phyloP scores from a whole-genome alignment of 2,329 filamentous ascomycete genomes.

The Hypoxylon sp. region DNA sequence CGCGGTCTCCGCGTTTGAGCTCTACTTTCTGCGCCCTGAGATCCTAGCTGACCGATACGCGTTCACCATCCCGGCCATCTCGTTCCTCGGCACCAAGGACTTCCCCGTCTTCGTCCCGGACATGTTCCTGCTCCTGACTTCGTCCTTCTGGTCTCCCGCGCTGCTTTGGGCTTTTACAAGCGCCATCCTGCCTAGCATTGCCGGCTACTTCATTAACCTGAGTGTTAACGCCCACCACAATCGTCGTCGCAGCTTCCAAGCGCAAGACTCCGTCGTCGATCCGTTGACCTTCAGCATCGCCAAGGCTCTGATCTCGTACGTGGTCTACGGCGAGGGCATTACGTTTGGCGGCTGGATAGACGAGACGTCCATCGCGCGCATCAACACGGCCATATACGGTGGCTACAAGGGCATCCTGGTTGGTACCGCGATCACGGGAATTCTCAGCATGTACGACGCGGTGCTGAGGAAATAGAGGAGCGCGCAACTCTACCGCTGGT shows the following conservation, averaged over 20 bases:
- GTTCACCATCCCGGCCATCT: slow-evolving; percentile 76
- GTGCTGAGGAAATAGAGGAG: slow-evolving; percentile 73
- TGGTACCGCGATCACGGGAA: slow-evolving; percentile 74
- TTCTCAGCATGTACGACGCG: slow-evolving; percentile 82
- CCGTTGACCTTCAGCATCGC: slow-evolving; percentile 90
- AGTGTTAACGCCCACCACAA: slow-evolving; percentile 63
- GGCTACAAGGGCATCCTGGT: slow-evolving; percentile 78
- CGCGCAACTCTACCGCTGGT: not conserved
- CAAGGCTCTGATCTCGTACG: slow-evolving; percentile 85
- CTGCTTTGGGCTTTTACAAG: slow-evolving; percentile 82
- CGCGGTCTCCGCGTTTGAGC: slow-evolving; percentile 76
- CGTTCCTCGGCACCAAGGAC: slow-evolving; percentile 67
- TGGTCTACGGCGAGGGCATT: slow-evolving; percentile 79
- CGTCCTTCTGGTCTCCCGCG: slow-evolving; percentile 86
- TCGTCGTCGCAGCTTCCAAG: slow-evolving; percentile 57
- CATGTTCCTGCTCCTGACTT: slow-evolving; percentile 80
- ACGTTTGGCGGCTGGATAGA: slow-evolving; percentile 73
- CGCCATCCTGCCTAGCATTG: slow-evolving; percentile 75
- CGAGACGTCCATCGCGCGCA: slow-evolving; percentile 69
- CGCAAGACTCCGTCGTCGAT: slow-evolving; percentile 75
- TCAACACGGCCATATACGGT: slow-evolving; percentile 77
- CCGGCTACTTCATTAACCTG: slow-evolving; percentile 93
- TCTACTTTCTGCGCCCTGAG: slow-evolving; percentile 75
- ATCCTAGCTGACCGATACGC: slow-evolving; percentile 79
- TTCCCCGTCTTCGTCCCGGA: slow-evolving; percentile 80